Conservation (phyloP, 73 alveolate species). For the Diophrys appendiculata region DNA sequence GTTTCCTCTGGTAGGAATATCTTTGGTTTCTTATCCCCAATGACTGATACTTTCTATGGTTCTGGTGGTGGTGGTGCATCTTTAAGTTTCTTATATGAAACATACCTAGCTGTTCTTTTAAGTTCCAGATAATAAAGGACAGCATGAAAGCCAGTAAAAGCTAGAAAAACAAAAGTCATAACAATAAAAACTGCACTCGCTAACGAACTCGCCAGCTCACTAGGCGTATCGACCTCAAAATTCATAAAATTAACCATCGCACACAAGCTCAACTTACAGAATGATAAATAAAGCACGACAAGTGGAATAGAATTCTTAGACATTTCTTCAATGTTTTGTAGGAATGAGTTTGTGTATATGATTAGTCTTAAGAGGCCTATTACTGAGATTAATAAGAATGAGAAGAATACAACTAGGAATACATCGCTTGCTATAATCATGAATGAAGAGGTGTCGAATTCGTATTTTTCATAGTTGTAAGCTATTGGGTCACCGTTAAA, state of each 20-base stretch:
- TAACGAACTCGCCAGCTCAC: background rate
- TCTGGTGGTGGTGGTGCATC: too few species aligned
- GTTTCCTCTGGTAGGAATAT: too few species aligned
- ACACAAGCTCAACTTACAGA: background rate
- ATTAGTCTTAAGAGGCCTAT: background rate
- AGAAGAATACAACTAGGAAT: background rate
- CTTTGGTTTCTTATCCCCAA: too few species aligned
- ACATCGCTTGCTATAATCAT: conserved; percentile 12
- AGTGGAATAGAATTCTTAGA: background rate
- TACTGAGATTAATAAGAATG: background rate
- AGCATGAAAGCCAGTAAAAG: background rate
- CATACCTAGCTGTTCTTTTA: background rate
- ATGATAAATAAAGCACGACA: background rate
- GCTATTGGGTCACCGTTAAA: conserved; percentile 1
- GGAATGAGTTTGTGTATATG: background rate
- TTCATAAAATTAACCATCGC: background rate
- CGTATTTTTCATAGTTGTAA: conserved; percentile 13
- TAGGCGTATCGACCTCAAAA: background rate
- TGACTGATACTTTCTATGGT: too few species aligned
- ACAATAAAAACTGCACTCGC: background rate
- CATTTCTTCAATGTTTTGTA: background rate
- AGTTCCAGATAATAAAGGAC: background rate
- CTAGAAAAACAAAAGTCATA: background rate
- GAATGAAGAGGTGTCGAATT: conserved; percentile 10
- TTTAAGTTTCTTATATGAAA: background rate